phyloP scores from a whole-genome alignment of 2,329 filamentous ascomycete genomes.

The Sarocladium strictum region DNA sequence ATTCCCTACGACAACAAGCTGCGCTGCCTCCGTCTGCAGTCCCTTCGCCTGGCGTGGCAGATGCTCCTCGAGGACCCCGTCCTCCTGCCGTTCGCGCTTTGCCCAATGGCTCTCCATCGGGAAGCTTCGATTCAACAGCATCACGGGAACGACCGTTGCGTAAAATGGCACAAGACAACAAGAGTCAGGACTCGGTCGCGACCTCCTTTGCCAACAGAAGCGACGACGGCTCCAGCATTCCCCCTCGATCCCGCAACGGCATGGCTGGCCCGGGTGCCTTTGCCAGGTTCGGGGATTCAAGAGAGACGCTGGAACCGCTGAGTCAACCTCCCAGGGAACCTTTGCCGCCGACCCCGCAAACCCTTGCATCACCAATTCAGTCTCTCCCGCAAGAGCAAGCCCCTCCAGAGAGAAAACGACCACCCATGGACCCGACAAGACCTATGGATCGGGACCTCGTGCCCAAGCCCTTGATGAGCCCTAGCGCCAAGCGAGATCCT shows the following conservation, averaged over 20 bases:
- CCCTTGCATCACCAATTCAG: constrained; percentile 12
- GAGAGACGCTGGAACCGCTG: constrained; percentile 3
- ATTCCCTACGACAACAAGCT: not conserved
- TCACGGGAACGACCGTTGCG: constrained; percentile 35
- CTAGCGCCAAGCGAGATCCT: constrained; percentile 36
- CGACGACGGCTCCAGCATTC: constrained; percentile 1
- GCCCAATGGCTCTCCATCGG: constrained; percentile 39
- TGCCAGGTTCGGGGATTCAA: constrained; percentile 4
- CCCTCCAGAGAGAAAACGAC: constrained; percentile 58
- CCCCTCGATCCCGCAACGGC: constrained; percentile 4
- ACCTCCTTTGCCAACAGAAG: constrained; percentile 35
- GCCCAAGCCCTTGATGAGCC: constrained; percentile 52
- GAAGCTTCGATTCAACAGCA: constrained; percentile 44
- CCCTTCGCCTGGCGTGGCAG: constrained; percentile 15
- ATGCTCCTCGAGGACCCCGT: constrained; percentile 22
- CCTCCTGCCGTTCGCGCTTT: constrained; percentile 26
- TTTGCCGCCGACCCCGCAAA: constrained; percentile 15
- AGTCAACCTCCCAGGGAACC: constrained; percentile 5
- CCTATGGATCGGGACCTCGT: constrained; percentile 51
- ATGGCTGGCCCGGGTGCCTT: constrained; percentile 3
- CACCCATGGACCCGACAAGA: constrained; percentile 57
- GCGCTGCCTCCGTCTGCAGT: constrained; percentile 15
- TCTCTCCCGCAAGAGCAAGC: constrained; percentile 32
- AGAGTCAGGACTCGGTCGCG: constrained; percentile 52
- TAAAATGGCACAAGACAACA: constrained; percentile 45